Percentiles rank a stretch among this genome's conserved stretches.
phyloP scores from a whole-genome alignment of 768 basidiomycete genomes.

The Lactifluus pinguis region DNA sequence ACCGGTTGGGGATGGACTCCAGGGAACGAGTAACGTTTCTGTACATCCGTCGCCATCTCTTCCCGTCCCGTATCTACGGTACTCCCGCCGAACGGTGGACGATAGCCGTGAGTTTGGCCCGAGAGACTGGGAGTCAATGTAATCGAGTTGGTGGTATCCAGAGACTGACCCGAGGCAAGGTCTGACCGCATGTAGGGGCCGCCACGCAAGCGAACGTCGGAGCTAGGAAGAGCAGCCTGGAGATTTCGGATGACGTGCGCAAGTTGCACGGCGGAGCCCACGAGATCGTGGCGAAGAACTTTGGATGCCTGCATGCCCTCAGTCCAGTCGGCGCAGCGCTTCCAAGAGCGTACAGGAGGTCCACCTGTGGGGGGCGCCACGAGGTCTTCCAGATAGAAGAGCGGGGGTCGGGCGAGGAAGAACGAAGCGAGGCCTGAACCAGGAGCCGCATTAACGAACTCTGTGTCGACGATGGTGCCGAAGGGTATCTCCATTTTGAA shows the following conservation, averaged over 20 bases:
- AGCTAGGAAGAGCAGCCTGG: background rate
- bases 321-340: slow-evolving; percentile 65
- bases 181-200: slow-evolving; percentile 15
- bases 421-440: slow-evolving; percentile 55
- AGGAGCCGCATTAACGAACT: slow-evolving; percentile 45
- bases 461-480: slow-evolving; percentile 47
- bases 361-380: slow-evolving; percentile 26
- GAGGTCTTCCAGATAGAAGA: slow-evolving; percentile 55
- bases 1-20: slow-evolving; percentile 4
- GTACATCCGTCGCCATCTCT: background rate
- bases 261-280: slow-evolving; percentile 54
- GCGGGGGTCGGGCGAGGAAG: slow-evolving; percentile 54
- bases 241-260: slow-evolving; percentile 38
- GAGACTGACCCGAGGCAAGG: slow-evolving; percentile 1
- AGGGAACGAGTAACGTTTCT: slow-evolving; percentile 12
- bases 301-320: slow-evolving; percentile 60
- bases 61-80: slow-evolving; percentile 2
- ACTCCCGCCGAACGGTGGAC: slow-evolving; percentile 10
- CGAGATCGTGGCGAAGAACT: slow-evolving; percentile 53
- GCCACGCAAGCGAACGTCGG: slow-evolving; percentile 15
- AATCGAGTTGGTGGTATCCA: background rate
- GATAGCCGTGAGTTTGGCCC: slow-evolving; percentile 8
- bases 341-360: slow-evolving; percentile 42
- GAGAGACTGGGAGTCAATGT: background rate
- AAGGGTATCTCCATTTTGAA: slow-evolving; percentile 86